Evolutionary conservation across 305 asterid genomes (phyloP), one percentile per base, ranked within the genome.

Genomic region (Plantago coronopus): DNA sequence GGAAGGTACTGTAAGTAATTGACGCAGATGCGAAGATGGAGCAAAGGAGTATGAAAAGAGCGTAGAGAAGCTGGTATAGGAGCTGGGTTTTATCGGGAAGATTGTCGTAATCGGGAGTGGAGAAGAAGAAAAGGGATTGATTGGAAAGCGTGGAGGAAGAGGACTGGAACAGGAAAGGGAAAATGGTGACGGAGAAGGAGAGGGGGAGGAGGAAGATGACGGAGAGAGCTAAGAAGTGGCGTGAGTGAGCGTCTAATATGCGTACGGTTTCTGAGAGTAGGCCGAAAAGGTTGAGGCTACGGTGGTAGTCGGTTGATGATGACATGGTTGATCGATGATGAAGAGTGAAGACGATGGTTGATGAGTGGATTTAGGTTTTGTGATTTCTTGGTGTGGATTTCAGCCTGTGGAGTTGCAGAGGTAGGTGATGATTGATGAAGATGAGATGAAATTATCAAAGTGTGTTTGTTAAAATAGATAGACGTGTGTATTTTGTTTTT

Each of bases 121-220:
- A 31, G 31, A 59, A 31, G 62, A 67, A 37, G 59, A 65, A 7
- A 57, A 66, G 29, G 68, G 74, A 61, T 44, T 42, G 75, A 12
- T 14, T 17, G 23, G 38, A 57, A 40, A 57, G 74, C 48, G 12
- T 10, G 16, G 48, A 56, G 3, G 84, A 70, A 48, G 66, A 37
- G 61, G 81, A 55, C 13, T 62, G 70, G 5, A 34, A 58, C 22
- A 79, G 78, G 16, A 76, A 83, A 15, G 84, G 75, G 83, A 71
- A 86, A 12, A 83, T 34, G 58, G 73, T 59, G 50, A 72, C 42
- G 6, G 84, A 76, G 29, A 83, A 44, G 42, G 87, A 80, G 18
- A 71, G 65, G n/a, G 96, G 95, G 23, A 88, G 65, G 64, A 91
- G 77, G 77, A 91, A 86, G 78, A 82, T 74, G 18, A 83, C 69